Evolutionary conservation across 2,329 filamentous ascomycete species (phyloP), one percentile per base, ranked within the genome.

Genomic region (Sporothrix humicola): DNA sequence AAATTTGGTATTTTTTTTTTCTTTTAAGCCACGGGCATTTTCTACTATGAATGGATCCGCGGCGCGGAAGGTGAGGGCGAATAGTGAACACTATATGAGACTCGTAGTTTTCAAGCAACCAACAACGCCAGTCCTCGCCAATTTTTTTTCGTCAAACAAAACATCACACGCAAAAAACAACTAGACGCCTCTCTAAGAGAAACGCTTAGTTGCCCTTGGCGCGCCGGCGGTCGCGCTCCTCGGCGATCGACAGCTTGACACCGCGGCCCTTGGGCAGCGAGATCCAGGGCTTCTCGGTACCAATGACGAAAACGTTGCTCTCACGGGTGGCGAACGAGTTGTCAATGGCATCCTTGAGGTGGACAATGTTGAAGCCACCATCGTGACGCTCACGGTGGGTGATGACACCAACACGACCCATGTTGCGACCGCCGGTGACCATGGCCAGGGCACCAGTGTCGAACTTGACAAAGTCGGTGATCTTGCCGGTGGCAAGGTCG

Each of bases 321-420:
- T 99, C 95, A 87, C 96, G 96, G 84, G 96, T 99, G 82, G 96
- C 95, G 87, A 99, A 99, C 84, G 93, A 93, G 93, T 99, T 99
- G 92, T 98, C 96, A 87, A 99, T 95, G 83, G 95, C 95, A 84
- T 99, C 96, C 93, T 99, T 99, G 87, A 99, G 92, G 90, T 98
- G 95, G 85, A 99, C 95, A 83, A 99, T 97, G 91, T 97, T 97
- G 93, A 99, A 99, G 86, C 96, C 96, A 90, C 96, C 96, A 81
- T 99, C 96, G 91, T 99, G 96, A 82, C 96, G 94, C 91, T 99
- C 96, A 90, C 96, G 95, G 91, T 99, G 95, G 82, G 96, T 98
- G 89, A 99, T 97, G 85, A 98, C 95, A 93, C 96, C 96, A 83
- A 99, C 95, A 95, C 96, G 96, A 85, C 96, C 96, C 95, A 98